These are phyloP conservation scores for Boletus sp. DNA, from an alignment of 1,284 basidiomycete species.

Conservation along the genomic window DNA sequence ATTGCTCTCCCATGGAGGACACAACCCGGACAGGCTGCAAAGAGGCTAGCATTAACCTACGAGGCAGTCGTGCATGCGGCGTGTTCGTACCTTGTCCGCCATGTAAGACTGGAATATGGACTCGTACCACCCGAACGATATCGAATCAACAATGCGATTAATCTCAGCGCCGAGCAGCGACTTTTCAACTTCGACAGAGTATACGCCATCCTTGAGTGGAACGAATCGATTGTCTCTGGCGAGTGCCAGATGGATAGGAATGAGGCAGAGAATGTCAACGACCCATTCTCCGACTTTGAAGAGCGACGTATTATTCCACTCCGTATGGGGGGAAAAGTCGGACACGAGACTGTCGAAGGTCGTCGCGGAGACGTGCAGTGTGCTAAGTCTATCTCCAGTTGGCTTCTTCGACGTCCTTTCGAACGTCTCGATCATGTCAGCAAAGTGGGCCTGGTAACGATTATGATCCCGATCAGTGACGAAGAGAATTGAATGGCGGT, in stretches of 20 bases:
- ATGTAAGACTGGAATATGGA: slow-evolving; percentile 62
- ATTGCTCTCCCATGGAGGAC: slow-evolving; percentile 68
- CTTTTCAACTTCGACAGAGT: slow-evolving; percentile 47
- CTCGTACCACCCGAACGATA: slow-evolving; percentile 67
- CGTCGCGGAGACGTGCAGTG: slow-evolving; percentile 33
- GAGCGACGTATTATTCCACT: slow-evolving; percentile 33
- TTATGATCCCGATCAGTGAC: slow-evolving; percentile 39
- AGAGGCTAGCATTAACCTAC: not conserved
- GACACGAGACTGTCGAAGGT: slow-evolving; percentile 18
- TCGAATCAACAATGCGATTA: slow-evolving; percentile 48
- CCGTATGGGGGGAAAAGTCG: slow-evolving; percentile 4
- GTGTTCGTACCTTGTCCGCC: slow-evolving; percentile 45
- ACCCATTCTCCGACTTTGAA: slow-evolving; percentile 59
- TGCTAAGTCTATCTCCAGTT: slow-evolving; percentile 41
- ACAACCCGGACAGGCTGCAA: slow-evolving; percentile 57
- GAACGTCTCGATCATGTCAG: slow-evolving; percentile 44
- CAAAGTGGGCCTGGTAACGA: slow-evolving; percentile 42
- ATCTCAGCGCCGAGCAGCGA: slow-evolving; percentile 57
- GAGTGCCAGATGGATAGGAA: slow-evolving; percentile 62
- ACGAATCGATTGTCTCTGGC: slow-evolving; percentile 58
- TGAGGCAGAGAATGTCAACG: slow-evolving; percentile 57
- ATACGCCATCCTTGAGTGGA: slow-evolving; percentile 57
- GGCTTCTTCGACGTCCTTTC: slow-evolving; percentile 51
- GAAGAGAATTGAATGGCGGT: slow-evolving; percentile 39
- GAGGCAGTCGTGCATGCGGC: not conserved